These are phyloP conservation scores for Corymbia calophylla DNA, from an alignment of 441 rosid genomes.

Conservation along the genomic window DNA sequence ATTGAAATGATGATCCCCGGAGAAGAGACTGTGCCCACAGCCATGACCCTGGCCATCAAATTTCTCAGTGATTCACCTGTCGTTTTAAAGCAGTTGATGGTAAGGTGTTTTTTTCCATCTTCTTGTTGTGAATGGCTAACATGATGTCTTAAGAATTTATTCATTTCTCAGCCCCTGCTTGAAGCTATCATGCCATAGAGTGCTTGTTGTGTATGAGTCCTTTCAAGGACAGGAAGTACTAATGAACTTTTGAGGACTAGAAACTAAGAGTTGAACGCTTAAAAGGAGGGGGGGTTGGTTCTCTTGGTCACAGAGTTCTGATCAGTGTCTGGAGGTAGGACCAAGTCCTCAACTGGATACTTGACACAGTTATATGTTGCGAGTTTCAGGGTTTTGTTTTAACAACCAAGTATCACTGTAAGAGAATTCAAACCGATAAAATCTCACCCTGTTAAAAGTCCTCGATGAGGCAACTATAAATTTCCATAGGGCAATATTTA, in stretches of 20 bases:
- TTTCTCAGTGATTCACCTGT: constrained; percentile 45
- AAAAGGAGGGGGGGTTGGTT: background rate
- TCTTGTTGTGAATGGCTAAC: background rate
- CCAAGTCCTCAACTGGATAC: background rate
- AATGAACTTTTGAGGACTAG: background rate
- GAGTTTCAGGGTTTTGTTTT: background rate
- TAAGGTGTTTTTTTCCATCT: constrained; percentile 23
- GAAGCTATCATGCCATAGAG: background rate
- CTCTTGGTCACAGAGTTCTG: background rate
- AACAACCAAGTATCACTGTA: background rate
- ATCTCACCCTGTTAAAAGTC: background rate
- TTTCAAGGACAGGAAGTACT: background rate
- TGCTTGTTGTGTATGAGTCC: background rate
- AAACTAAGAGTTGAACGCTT: background rate
- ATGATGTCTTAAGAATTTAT: background rate
- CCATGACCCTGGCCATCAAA: constrained; percentile 63
- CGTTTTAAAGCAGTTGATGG: constrained; percentile 42
- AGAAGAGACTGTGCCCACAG: constrained; percentile 67
- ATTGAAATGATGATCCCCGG: constrained; percentile 84
- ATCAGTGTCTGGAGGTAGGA: background rate
- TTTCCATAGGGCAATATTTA: background rate
- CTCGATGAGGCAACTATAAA: background rate
- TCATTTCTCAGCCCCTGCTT: background rate
- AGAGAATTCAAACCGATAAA: background rate
- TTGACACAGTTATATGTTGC: background rate